phyloP scores from a whole-genome alignment of 2,329 filamentous ascomycete species.

The Mycosphaerella arachidis region DNA sequence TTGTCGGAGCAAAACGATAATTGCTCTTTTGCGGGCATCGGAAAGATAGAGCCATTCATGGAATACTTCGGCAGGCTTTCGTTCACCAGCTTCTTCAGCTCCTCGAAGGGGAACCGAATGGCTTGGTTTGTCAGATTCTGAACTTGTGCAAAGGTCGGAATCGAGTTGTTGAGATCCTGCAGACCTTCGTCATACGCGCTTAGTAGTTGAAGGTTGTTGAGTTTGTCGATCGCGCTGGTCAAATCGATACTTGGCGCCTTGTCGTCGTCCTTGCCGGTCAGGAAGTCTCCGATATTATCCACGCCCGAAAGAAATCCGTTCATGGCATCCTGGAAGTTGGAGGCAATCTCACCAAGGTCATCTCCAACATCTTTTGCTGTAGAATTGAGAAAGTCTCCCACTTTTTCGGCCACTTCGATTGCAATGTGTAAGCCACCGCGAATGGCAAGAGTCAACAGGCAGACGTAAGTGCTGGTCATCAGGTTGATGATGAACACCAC shows the following conservation, averaged over 20 bases:
- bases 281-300: conserved; percentile 38
- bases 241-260: conserved; percentile 60
- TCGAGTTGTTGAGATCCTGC: conserved; percentile 64
- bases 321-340: conserved; percentile 48
- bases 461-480: conserved; percentile 83
- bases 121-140: conserved; percentile 73
- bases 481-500: conserved; percentile 91
- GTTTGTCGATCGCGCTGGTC: conserved; percentile 56
- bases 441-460: conserved; percentile 78
- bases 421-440: conserved; percentile 72
- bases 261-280: conserved; percentile 36
- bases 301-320: conserved; percentile 53
- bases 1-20: conserved; percentile 87
- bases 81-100: conserved; percentile 71
- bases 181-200: conserved; percentile 65
- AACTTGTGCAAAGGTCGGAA: conserved; percentile 79
- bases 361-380: conserved; percentile 55
- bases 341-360: conserved; percentile 44
- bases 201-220: conserved; percentile 67
- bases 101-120: conserved; percentile 74
- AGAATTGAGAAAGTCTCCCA: conserved; percentile 57
- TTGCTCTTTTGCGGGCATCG: conserved; percentile 74
- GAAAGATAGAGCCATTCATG: conserved; percentile 74
- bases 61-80: conserved; percentile 65
- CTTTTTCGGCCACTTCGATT: conserved; percentile 57